Evolutionary conservation across 106 monocot species (phyloP).

Genomic region (Dioscorea alata): DNA sequence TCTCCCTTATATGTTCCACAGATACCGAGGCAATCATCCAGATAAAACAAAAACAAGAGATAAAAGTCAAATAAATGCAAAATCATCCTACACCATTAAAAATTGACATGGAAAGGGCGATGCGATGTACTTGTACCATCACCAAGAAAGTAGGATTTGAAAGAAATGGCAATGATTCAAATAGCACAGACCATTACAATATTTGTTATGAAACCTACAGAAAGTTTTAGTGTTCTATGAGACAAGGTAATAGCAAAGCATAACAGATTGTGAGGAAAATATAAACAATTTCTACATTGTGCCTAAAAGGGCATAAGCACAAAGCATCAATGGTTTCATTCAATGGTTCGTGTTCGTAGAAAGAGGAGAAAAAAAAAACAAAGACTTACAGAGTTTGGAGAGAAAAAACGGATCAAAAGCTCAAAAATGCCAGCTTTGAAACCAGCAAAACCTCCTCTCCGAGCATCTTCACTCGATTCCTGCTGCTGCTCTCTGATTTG

Average conservation of each 20-base stretch:
- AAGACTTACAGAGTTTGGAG: constrained; percentile 31
- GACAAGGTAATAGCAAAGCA: background rate
- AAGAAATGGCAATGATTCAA: no score
- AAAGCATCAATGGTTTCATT: background rate
- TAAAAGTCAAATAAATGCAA: background rate
- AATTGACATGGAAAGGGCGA: background rate
- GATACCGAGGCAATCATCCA: background rate
- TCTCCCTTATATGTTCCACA: background rate
- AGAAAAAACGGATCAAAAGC: constrained; percentile 41
- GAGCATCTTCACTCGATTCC: constrained; percentile 14
- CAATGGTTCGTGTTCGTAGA: background rate
- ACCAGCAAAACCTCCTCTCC: constrained; percentile 19
- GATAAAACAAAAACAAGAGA: background rate
- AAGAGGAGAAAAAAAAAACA: background rate
- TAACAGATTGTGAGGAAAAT: background rate
- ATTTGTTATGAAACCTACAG: background rate
- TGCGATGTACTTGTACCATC: background rate
- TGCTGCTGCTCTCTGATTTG: constrained; percentile 20
- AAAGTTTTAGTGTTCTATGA: background rate
- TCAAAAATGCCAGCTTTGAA: constrained; percentile 30
- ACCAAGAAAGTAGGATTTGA: no score
- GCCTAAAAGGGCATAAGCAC: background rate
- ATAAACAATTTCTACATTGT: background rate
- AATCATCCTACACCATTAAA: background rate
- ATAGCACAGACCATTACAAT: no score